Evolutionary conservation across 768 basidiomycete species (phyloP).

Genomic region (Cystofilobasidium ferigula): DNA sequence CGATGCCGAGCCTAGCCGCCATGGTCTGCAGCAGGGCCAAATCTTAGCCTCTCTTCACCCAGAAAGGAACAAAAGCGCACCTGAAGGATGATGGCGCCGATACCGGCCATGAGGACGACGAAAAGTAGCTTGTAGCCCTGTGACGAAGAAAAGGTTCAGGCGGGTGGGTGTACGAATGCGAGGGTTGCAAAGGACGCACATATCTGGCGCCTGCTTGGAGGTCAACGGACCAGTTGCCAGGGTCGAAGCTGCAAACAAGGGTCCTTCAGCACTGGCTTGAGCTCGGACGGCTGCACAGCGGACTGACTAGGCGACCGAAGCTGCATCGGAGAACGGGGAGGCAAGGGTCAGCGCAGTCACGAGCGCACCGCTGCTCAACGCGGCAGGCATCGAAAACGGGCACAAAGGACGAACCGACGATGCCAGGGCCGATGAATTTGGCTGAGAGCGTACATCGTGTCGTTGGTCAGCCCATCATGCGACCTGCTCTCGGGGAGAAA

Average conservation of each 20-base stretch:
- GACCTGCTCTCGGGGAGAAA: not conserved
- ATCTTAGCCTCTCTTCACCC: too few species aligned
- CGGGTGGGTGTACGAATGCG: too few species aligned
- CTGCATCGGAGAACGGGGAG: not conserved
- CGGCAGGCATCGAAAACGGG: not conserved
- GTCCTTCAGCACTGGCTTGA: too few species aligned
- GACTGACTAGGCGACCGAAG: not conserved
- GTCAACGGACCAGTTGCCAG: slow-evolving; percentile 81
- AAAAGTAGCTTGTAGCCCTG: slow-evolving; percentile 76
- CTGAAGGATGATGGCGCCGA: slow-evolving; percentile 73
- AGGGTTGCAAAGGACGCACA: not conserved
- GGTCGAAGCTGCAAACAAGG: slow-evolving; percentile 29
- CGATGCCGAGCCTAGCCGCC: slow-evolving; percentile 60
- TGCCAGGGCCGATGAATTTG: slow-evolving; percentile 56
- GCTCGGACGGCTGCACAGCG: not conserved
- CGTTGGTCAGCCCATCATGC: not conserved
- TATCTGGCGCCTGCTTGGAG: slow-evolving; percentile 70
- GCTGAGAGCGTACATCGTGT: not conserved
- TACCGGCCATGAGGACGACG: slow-evolving; percentile 66
- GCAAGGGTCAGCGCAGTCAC: not conserved
- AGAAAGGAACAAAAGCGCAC: too few species aligned
- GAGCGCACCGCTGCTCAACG: too few species aligned
- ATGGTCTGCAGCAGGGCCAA: slow-evolving; percentile 46
- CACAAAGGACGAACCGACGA: slow-evolving; percentile 58
- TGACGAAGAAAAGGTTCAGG: not conserved